Evolutionary conservation across 768 basidiomycete genomes (phyloP), one percentile per base, ranked within the genome.

Genomic region (Xerocomellus dryophilus): DNA sequence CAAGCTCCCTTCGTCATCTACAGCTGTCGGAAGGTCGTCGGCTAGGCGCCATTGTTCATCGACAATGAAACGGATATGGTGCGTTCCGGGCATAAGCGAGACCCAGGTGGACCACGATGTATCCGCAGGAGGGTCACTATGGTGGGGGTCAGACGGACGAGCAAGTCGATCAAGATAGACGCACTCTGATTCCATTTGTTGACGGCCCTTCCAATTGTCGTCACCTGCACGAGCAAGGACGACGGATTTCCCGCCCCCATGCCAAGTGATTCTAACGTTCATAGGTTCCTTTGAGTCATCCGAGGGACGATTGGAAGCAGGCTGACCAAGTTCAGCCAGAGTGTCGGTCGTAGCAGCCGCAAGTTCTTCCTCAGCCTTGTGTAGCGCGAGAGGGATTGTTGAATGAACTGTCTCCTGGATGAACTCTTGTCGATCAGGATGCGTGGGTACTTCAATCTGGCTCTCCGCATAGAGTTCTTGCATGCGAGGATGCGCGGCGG

Each of bases 51-150:
- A 93, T 43, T 84, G 81, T 43, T 88, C 90, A 68, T 98, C 96
- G 56, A 98, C 90, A 59, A 98, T 82, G 77, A 97, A 98, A 53
- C 94, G 91, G 67, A 98, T 80, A 59, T 94, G 90, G 66, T 98
- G 93, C 0, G 93, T 93, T 15, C 96, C 96, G 0, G 93, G 93
- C 10, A 84, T 82, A 1, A 98, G 81, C 5, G 76, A 63, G 25
- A 85, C 73, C 61, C 66, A 67, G 5, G 73, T 63, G 35, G 65
- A 69, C 66, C 73, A 78, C 6, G 68, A 67, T 55, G 66, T 62
- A 42, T 74, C 73, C 4, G 65, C 67, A 45, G 70, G 66, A 4
- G 73, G 63, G 39, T 69, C 56, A 39, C 69, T 70, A 43, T n/a
- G 15, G 23, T 49, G 29, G 39, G 27, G 31, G 44, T 73, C 55